phyloP scores from a whole-genome alignment of 2,329 filamentous ascomycete species.

The Beauveria sp. region DNA sequence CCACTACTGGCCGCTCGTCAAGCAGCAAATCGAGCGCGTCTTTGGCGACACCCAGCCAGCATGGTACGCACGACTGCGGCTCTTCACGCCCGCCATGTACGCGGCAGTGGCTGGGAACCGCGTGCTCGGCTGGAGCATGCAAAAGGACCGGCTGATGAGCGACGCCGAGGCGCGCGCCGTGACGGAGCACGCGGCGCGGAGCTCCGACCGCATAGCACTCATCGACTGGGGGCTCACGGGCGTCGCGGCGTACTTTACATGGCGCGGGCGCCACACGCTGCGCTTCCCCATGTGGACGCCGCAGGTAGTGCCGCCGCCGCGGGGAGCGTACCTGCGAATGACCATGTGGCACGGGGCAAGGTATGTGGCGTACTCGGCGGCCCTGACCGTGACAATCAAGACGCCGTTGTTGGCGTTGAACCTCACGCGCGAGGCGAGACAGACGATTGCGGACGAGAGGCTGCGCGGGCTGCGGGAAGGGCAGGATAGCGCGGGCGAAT shows the following conservation, averaged over 20 bases:
- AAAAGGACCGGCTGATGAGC: slow-evolving; percentile 23
- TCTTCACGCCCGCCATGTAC: slow-evolving; percentile 21
- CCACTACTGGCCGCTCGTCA: slow-evolving; percentile 23
- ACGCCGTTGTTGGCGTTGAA: slow-evolving; percentile 25
- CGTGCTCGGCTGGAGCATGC: slow-evolving; percentile 22
- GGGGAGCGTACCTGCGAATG: slow-evolving; percentile 20
- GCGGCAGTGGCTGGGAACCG: slow-evolving; percentile 22
- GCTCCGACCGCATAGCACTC: slow-evolving; percentile 24
- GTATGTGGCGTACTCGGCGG: slow-evolving; percentile 25
- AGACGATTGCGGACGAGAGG: not conserved
- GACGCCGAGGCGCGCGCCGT: slow-evolving; percentile 30
- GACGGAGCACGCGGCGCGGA: slow-evolving; percentile 24
- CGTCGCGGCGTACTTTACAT: slow-evolving; percentile 20
- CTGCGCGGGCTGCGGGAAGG: not conserved
- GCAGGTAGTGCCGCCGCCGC: slow-evolving; percentile 24
- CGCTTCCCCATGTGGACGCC: slow-evolving; percentile 34
- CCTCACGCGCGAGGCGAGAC: slow-evolving; percentile 14
- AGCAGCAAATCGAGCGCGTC: slow-evolving; percentile 24
- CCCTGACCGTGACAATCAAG: slow-evolving; percentile 18
- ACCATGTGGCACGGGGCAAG: slow-evolving; percentile 29
- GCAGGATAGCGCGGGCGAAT: not conserved
- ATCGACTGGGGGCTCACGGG: slow-evolving; percentile 21
- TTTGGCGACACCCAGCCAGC: slow-evolving; percentile 23
- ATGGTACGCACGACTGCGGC: slow-evolving; percentile 23
- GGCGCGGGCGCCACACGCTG: slow-evolving; percentile 24